A percentile compares a stretch with the other conserved stretches of the same genome.
Conservation (phyloP, 805 yeast genomes). For the Yamadazyma sp. region DNA sequence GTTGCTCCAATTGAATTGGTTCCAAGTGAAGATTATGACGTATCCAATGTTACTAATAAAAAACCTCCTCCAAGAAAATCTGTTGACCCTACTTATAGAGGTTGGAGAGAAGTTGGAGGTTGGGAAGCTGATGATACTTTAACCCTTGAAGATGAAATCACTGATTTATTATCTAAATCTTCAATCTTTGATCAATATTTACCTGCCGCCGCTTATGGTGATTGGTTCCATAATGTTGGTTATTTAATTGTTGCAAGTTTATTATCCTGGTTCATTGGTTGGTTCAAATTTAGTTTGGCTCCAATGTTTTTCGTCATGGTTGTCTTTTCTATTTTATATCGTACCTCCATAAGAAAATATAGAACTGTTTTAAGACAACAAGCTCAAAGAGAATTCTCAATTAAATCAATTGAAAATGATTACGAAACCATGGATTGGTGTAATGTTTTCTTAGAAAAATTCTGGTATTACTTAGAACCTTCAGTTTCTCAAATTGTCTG, state of each 20-base stretch:
- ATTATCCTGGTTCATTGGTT: conserved; percentile 76
- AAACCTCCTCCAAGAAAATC: conserved; percentile 46
- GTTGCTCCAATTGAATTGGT: conserved; percentile 12
- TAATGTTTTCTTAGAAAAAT: conserved; percentile 82
- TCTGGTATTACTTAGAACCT: conserved; percentile 92
- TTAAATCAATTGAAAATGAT: conserved; percentile 79
- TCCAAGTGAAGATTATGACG: conserved; percentile 39
- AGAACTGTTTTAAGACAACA: conserved; percentile 71
- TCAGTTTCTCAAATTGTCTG: conserved; percentile 80
- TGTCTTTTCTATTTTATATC: conserved; percentile 63
- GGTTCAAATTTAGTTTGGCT: conserved; percentile 71
- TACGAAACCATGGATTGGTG: conserved; percentile 96
- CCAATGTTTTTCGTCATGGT: conserved; percentile 74
- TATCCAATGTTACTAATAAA: conserved; percentile 27
- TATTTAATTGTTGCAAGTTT: conserved; percentile 64
- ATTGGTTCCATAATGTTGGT: conserved; percentile 93
- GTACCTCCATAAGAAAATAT: conserved; percentile 80
- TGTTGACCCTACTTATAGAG: conserved; percentile 69
- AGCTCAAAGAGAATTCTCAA: conserved; percentile 82
- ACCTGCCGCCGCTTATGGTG: conserved; percentile 80
- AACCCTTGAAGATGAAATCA: conserved; percentile 64
- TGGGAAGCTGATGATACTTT: conserved; percentile 71
- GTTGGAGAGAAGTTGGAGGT: conserved; percentile 93
- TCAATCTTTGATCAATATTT: conserved; percentile 74
- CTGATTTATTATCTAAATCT: conserved; percentile 66